Percentiles rank a stretch among this genome's conserved stretches.
These are phyloP conservation scores for Scheffersomyces segobiensis DNA, from an alignment of 1,139 yeast genomes.

Conservation along the genomic window DNA sequence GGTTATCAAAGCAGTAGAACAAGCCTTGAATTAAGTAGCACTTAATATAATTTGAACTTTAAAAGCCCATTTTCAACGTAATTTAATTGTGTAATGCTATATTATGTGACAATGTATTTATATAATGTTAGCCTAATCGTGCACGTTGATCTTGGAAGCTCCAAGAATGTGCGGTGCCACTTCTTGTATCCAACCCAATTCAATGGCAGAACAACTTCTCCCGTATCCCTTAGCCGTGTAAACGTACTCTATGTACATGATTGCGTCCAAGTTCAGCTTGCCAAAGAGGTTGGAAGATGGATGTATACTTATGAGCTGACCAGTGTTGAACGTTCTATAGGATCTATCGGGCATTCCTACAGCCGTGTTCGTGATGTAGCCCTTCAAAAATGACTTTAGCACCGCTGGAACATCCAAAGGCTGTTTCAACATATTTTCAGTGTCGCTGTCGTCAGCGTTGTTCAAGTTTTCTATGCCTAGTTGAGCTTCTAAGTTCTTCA, in stretches of 20 bases:
- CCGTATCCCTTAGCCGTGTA: slow-evolving; percentile 93
- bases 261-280: slow-evolving; percentile 70
- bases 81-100: slow-evolving; percentile 1
- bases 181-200: slow-evolving; percentile 84
- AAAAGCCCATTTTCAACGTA: not conserved
- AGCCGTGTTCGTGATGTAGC: slow-evolving; percentile 85
- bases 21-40: slow-evolving; percentile 16
- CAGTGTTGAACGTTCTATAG: slow-evolving; percentile 78
- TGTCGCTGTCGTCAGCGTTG: slow-evolving; percentile 19
- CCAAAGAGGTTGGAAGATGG: slow-evolving; percentile 92
- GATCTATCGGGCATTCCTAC: slow-evolving; percentile 95
- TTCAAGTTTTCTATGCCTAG: slow-evolving; percentile 16
- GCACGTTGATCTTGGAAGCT: slow-evolving; percentile 33
- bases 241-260: slow-evolving; percentile 93
- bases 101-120: not conserved
- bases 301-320: slow-evolving; percentile 82
- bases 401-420: slow-evolving; percentile 58
- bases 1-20: slow-evolving; percentile 60
- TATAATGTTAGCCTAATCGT: slow-evolving; percentile 11
- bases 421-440: slow-evolving; percentile 13
- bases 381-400: slow-evolving; percentile 75
- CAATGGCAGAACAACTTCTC: slow-evolving; percentile 80
- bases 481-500: slow-evolving; percentile 29
- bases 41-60: not conserved
- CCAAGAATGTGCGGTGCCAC: slow-evolving; percentile 71